A percentile compares a stretch with the other conserved stretches of the same genome.
These are phyloP conservation scores for Naegleria lovaniensis DNA, from an alignment of 208 protist species.

Conservation along the genomic window DNA sequence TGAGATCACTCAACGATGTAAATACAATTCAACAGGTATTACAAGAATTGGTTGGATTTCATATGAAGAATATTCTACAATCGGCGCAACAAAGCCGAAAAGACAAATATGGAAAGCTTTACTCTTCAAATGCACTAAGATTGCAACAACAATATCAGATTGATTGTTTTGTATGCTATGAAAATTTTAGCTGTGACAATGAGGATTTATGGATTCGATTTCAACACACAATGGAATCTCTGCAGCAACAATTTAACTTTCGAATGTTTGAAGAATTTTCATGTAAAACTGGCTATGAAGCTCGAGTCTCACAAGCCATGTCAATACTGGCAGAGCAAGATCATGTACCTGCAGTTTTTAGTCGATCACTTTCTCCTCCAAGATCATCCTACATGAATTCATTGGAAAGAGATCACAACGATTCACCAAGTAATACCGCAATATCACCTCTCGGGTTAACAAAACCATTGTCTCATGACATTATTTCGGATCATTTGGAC, in stretches of 20 bases:
- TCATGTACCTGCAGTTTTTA: neutral
- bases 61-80: neutral
- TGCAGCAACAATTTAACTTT: neutral
- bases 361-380: neutral
- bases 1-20: neutral
- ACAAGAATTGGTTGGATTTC: neutral
- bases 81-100: neutral
- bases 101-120: neutral
- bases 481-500: neutral
- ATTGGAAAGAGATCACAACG: too few species aligned
- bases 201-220: neutral
- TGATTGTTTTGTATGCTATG: neutral
- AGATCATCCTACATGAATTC: neutral
- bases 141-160: neutral
- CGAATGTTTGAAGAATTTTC: neutral
- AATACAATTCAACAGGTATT: neutral
- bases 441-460: neutral
- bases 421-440: neutral
- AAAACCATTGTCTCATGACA: neutral
- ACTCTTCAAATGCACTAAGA: neutral
- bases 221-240: neutral
- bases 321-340: neutral
- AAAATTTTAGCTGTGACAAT: neutral
- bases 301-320: neutral
- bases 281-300: neutral